Conservation (phyloP, 2,329 filamentous ascomycete species). For the Aspergillus oerlinghausenensis region DNA sequence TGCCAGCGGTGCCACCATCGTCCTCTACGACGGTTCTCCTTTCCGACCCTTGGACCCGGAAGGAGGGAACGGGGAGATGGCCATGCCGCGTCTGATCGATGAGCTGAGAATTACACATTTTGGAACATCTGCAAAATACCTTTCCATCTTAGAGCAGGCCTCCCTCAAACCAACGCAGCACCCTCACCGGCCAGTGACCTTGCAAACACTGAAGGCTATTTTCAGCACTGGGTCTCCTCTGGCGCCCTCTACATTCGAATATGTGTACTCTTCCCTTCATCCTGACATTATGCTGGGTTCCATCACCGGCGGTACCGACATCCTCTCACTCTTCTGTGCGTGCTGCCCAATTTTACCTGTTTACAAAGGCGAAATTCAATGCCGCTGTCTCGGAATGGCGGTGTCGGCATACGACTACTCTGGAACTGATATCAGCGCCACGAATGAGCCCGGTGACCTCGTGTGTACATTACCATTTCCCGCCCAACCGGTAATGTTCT, state of each 20-base stretch:
- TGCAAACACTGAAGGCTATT: constrained; percentile 67
- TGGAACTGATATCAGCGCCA: constrained; percentile 53
- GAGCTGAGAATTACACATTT: constrained; percentile 84
- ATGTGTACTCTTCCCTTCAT: constrained; percentile 82
- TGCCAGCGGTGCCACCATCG: constrained; percentile 73
- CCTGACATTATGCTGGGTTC: constrained; percentile 77
- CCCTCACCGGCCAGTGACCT: constrained; percentile 33
- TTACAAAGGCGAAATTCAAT: constrained; percentile 69
- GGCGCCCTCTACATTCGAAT: constrained; percentile 86
- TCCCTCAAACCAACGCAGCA: constrained; percentile 56
- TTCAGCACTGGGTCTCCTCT: constrained; percentile 93
- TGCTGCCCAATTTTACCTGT: constrained; percentile 74
- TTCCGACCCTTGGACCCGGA: constrained; percentile 64
- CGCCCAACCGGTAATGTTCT: constrained; percentile 87
- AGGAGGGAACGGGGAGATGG: constrained; percentile 63
- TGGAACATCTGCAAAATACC: constrained; percentile 89
- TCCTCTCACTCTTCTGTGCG: constrained; percentile 89
- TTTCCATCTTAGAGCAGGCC: constrained; percentile 83
- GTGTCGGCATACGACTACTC: constrained; percentile 55
- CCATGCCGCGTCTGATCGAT: constrained; percentile 76
- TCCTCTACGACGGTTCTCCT: constrained; percentile 89
- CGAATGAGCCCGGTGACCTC: constrained; percentile 75
- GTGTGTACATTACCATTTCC: constrained; percentile 85
- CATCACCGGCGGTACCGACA: constrained; percentile 95
- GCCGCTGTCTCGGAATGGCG: constrained; percentile 74